Conservation (phyloP, 352 stramenopile species). For the Phytopythium aichiense region DNA sequence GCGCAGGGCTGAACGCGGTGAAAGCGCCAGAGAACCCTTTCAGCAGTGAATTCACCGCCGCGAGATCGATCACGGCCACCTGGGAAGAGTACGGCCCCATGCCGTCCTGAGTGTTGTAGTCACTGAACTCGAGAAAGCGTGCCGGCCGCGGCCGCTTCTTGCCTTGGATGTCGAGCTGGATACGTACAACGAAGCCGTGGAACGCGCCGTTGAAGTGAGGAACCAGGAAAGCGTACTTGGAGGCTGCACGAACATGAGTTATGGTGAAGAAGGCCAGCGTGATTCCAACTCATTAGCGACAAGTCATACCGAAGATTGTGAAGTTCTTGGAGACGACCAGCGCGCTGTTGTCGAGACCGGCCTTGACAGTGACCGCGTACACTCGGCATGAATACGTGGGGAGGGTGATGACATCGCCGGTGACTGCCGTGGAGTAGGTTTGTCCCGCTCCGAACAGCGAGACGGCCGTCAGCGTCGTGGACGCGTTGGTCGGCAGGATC, state of each 20-base stretch:
- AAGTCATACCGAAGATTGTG: constrained; percentile 46
- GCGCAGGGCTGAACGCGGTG: constrained; percentile 42
- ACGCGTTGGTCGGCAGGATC: constrained; percentile 22
- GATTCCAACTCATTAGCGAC: not conserved
- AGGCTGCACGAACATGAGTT: constrained; percentile 26
- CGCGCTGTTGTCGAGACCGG: constrained; percentile 46
- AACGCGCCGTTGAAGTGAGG: constrained; percentile 69
- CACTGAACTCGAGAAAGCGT: constrained; percentile 75
- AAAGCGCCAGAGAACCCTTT: constrained; percentile 60
- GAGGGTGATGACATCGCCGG: constrained; percentile 43
- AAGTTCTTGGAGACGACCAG: constrained; percentile 49
- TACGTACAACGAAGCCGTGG: constrained; percentile 54
- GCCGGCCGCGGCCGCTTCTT: constrained; percentile 72
- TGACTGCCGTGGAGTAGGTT: constrained; percentile 26
- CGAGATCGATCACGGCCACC: constrained; percentile 53
- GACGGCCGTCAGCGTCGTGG: constrained; percentile 9
- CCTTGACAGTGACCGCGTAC: constrained; percentile 60
- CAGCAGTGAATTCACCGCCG: constrained; percentile 36
- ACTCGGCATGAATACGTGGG: constrained; percentile 55
- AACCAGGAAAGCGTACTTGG: constrained; percentile 69
- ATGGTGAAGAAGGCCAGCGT: not conserved
- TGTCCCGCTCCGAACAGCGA: constrained; percentile 23
- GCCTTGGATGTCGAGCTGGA: constrained; percentile 68
- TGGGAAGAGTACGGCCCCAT: constrained; percentile 65
- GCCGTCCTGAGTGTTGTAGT: constrained; percentile 60